Evolutionary conservation across 371 early-diverging fungal genomes (phyloP), one percentile per base, ranked within the genome.

Genomic region (Dinochytrium kinnereticum): DNA sequence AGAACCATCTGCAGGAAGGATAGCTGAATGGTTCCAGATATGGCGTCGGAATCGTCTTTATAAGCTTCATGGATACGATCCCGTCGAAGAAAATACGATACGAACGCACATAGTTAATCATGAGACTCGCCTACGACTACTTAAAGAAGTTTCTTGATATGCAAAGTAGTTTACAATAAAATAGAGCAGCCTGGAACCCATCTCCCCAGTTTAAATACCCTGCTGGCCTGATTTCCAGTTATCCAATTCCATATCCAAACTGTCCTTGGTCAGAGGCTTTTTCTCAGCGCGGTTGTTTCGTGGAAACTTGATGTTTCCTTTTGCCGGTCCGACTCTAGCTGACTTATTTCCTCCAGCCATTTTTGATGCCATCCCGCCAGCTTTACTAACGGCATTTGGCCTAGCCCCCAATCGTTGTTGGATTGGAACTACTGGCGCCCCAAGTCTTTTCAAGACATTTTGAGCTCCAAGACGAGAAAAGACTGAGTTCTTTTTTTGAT

Each of bases 381-480:
- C n/a, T n/a, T n/a, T n/a, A n/a, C n/a, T n/a, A n/a, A n/a, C n/a
- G 5, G 55, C 55, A 10, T 36, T 36, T 34, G 61, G 34, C 24
- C 36, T 61, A 21, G 34, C 61, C 10, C 61, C 61, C 3, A 61
- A 36, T 24, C 61, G 30, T 37, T 61, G 61, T 15, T 61, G 61
- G 37, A 61, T 61, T 2, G 61, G 61, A 3, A 61, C 61, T 7
- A 33, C 36, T 17, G 61, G 61, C 2, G 31, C 61, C 34, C 61
- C 61, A 15, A 61, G 36, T 24, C 61, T 3, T 24, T 61, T 61
- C 61, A 61, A 61, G 24, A 61, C 37, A 61, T 61, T 30, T 61
- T 28, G 10, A 15, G 61, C 61, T 2, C 61, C 61, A 7, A 61
- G 61, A 13, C 61, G 7, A 2, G 30, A 33, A 17, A 37, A 15